A percentile compares a stretch with the other conserved stretches of the same genome.
Evolutionary conservation across 2,329 filamentous ascomycete species (phyloP).

Genomic region (Aspergillus carbonarius): DNA sequence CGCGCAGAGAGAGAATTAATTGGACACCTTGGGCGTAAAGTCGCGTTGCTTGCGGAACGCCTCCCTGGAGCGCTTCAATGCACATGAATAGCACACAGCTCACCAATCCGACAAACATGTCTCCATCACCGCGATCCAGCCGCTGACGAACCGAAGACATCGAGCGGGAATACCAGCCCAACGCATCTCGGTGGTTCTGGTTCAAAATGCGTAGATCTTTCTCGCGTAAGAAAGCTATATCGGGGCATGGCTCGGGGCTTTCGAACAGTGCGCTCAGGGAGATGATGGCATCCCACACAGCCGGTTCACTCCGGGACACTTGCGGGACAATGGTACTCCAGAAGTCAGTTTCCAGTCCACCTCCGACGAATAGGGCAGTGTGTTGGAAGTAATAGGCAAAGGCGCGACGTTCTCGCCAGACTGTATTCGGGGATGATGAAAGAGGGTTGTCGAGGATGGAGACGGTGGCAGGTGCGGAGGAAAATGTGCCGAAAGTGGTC

Average conservation of each 20-base stretch:
- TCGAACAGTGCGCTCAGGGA: conserved; percentile 40
- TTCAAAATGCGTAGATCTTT: neutral
- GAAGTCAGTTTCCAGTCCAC: conserved; percentile 35
- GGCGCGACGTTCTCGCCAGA: conserved; percentile 36
- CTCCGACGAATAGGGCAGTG: conserved; percentile 31
- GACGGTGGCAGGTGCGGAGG: neutral
- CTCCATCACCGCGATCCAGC: conserved; percentile 23
- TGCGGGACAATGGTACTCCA: conserved; percentile 38
- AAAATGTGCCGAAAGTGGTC: conserved; percentile 5
- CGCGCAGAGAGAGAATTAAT: conserved; percentile 24
- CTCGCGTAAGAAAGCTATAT: conserved; percentile 8
- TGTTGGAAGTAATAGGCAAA: conserved; percentile 40
- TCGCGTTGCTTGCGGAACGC: conserved; percentile 23
- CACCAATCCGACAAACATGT: conserved; percentile 30
- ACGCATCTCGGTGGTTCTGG: conserved; percentile 26
- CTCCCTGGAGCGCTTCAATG: conserved; percentile 30
- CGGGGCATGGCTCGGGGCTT: conserved; percentile 19
- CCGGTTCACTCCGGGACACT: conserved; percentile 35
- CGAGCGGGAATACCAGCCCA: conserved; percentile 35
- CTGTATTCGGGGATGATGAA: conserved; percentile 23
- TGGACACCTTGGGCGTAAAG: conserved; percentile 28
- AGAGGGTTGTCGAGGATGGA: conserved; percentile 13
- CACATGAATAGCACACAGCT: conserved; percentile 37
- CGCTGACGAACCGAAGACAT: conserved; percentile 25
- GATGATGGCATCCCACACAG: conserved; percentile 42